A percentile compares a stretch with the other conserved stretches of the same genome.
These are phyloP conservation scores for Kodamaea suecica DNA, from an alignment of 1,139 yeast genomes.

Conservation along the genomic window DNA sequence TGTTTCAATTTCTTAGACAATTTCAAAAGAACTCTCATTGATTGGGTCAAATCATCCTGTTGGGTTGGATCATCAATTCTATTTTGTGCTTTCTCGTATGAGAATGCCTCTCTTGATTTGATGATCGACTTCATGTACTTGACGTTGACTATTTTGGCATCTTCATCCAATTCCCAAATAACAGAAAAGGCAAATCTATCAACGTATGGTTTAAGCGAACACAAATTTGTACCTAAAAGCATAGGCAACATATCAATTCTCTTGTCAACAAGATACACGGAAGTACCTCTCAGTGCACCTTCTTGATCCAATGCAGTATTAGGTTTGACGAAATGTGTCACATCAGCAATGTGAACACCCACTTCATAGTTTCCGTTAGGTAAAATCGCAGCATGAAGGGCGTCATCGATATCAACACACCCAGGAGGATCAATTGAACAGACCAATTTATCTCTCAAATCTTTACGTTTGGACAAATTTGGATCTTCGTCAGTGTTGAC, in stretches of 20 bases:
- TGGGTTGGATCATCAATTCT: conserved; percentile 80
- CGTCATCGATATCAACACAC: conserved; percentile 99
- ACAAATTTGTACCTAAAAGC: conserved; percentile 90
- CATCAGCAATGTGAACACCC: conserved; percentile 99
- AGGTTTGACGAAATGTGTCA: conserved; percentile 93
- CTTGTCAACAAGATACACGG: conserved; percentile 96
- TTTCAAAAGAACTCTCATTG: conserved; percentile 77
- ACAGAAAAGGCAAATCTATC: conserved; percentile 96
- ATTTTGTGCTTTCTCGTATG: conserved; percentile 89
- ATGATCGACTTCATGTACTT: conserved; percentile 86
- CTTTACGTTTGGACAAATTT: conserved; percentile 64
- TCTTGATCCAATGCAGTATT: conserved; percentile 90
- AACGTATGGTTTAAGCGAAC: conserved; percentile 92
- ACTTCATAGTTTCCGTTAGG: conserved; percentile 96
- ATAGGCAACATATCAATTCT: conserved; percentile 99
- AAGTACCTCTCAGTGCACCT: conserved; percentile 96
- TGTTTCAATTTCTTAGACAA: conserved; percentile 83
- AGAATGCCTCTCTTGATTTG: conserved; percentile 89
- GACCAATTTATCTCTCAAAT: conserved; percentile 81
- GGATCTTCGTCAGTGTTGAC: conserved; percentile 54
- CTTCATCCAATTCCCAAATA: conserved; percentile 86
- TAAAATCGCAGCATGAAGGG: conserved; percentile 78
- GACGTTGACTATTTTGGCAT: conserved; percentile 83
- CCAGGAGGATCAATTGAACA: conserved; percentile 98
- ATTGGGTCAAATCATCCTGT: conserved; percentile 80